Evolutionary conservation across 805 yeast species (phyloP).

Genomic region (Komagataella ulmi): DNA sequence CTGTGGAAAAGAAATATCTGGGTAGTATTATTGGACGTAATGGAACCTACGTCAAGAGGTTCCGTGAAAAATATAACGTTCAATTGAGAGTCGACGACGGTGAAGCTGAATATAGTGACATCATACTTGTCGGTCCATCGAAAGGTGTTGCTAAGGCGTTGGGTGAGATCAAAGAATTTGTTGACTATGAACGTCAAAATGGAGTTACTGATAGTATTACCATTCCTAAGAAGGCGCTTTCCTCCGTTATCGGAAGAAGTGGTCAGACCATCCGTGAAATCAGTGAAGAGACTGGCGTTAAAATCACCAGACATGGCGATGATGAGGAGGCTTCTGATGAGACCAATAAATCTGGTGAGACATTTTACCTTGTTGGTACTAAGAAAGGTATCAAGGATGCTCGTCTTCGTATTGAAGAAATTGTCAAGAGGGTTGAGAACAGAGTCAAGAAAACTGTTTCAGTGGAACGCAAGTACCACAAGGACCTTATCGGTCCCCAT

Average conservation of each 20-base stretch:
- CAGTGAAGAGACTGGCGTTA: conserved; percentile 54
- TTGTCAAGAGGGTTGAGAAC: conserved; percentile 56
- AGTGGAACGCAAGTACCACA: conserved; percentile 65
- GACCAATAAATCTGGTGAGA: conserved; percentile 27
- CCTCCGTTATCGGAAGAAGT: conserved; percentile 79
- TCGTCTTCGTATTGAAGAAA: conserved; percentile 40
- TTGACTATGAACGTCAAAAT: conserved; percentile 79
- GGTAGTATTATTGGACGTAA: conserved; percentile 72
- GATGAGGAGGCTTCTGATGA: conserved; percentile 15
- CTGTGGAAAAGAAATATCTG: conserved; percentile 69
- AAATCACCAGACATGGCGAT: conserved; percentile 30
- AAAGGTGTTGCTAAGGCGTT: conserved; percentile 75
- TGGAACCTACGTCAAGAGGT: conserved; percentile 70
- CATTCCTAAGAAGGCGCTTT: conserved; percentile 63
- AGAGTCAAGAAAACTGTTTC: conserved; percentile 40
- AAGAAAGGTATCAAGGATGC: conserved; percentile 67
- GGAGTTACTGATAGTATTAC: conserved; percentile 51
- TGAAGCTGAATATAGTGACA: conserved; percentile 42
- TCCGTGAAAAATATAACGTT: conserved; percentile 81
- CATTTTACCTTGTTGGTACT: conserved; percentile 65
- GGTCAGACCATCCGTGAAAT: conserved; percentile 80
- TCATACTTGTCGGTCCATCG: conserved; percentile 76
- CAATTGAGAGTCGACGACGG: conserved; percentile 50
- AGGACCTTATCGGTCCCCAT: conserved; percentile 63
- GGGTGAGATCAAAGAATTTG: conserved; percentile 71